phyloP scores from a whole-genome alignment of 78 protist genomes.

The Dictyostelium purpureum region DNA sequence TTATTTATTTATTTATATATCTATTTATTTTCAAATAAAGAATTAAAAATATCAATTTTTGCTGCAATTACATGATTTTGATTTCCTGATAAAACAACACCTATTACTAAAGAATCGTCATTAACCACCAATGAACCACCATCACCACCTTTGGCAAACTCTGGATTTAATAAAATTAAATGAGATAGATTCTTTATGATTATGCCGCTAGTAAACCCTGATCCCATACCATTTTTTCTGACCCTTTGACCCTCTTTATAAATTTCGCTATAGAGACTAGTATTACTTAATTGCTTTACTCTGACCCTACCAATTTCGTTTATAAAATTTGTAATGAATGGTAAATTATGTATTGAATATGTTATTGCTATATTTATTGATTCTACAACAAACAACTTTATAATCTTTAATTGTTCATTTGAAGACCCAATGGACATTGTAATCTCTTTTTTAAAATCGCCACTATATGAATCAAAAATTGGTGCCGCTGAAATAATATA shows the following conservation, averaged over 20 bases:
- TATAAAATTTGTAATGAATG: neutral
- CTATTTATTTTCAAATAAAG: too few species aligned
- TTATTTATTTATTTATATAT: too few species aligned
- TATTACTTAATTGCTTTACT: neutral
- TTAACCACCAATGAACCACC: neutral
- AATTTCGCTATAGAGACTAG: neutral
- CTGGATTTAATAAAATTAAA: neutral
- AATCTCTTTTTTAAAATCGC: neutral
- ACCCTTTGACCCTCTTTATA: neutral
- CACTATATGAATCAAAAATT: neutral
- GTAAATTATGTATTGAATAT: neutral
- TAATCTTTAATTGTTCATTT: neutral
- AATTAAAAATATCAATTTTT: neutral
- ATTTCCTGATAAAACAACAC: neutral
- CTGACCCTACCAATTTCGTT: slow-evolving; percentile 3
- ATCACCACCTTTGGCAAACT: neutral
- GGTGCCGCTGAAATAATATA: neutral
- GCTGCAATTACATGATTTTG: neutral
- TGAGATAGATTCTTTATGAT: neutral
- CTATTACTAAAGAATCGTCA: neutral
- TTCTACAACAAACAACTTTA: neutral
- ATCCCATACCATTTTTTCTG: neutral
- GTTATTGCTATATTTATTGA: neutral
- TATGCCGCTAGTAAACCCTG: neutral
- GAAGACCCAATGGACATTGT: neutral